Percentiles rank a stretch among this genome's conserved stretches.
Evolutionary conservation across 75 land plant genomes (phyloP).

Genomic region (Cunninghamia lanceolata): DNA sequence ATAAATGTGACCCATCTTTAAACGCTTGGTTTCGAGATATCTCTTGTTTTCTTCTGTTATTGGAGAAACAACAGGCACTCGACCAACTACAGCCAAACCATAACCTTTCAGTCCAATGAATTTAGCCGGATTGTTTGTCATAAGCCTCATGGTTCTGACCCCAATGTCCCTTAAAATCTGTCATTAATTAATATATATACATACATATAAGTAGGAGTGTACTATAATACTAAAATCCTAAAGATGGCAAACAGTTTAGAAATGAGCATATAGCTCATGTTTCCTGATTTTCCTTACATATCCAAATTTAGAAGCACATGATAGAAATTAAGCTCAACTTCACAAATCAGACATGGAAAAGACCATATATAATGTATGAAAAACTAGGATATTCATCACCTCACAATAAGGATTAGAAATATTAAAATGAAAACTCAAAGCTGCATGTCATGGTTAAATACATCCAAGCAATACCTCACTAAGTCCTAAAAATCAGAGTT

Average conservation of each 20-base stretch:
- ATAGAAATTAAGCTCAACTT: neutral
- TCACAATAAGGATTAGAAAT: neutral
- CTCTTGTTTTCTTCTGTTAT: conserved; percentile 84
- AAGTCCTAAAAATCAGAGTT: neutral
- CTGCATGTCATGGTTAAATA: neutral
- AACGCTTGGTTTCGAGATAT: conserved; percentile 83
- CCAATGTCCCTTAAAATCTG: conserved; percentile 94
- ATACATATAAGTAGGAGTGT: neutral
- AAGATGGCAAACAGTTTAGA: neutral
- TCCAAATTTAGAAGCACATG: neutral
- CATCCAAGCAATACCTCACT: neutral
- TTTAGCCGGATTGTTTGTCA: conserved; percentile 98
- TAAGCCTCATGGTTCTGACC: conserved; percentile 80
- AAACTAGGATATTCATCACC: neutral
- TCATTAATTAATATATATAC: neutral
- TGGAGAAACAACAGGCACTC: conserved; percentile 82
- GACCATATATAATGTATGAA: neutral
- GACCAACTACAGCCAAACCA: conserved; percentile 72
- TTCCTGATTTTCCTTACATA: neutral
- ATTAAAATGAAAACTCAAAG: neutral
- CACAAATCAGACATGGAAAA: neutral
- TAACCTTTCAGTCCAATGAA: conserved; percentile 85
- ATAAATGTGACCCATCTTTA: conserved; percentile 94
- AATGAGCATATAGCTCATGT: neutral
- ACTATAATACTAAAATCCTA: neutral